Evolutionary conservation across 192 early-diverging fungal genomes (phyloP).

Genomic region (Backusella tarrabulga): DNA sequence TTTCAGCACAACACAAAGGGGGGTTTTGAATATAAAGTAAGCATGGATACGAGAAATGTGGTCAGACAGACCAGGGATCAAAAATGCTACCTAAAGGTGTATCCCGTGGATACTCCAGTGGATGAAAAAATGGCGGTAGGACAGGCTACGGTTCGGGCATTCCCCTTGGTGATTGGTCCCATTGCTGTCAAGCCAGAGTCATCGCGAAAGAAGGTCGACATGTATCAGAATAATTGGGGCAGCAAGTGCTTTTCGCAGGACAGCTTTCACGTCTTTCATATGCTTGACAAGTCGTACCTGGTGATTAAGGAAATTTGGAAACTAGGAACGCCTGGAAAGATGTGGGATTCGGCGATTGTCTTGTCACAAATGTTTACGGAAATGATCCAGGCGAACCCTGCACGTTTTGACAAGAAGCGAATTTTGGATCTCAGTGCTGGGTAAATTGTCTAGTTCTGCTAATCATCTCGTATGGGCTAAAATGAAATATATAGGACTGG

Average conservation of each 20-base stretch:
- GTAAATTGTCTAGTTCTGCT: constrained; percentile 2
- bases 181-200: background rate
- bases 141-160: background rate
- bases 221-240: background rate
- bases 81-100: background rate
- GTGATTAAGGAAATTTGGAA: constrained; percentile 34
- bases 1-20: background rate
- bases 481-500: constrained; percentile 9
- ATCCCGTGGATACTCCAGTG: background rate
- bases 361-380: constrained; percentile 32
- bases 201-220: background rate
- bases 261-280: constrained; percentile 12
- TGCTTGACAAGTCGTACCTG: constrained; percentile 3
- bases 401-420: constrained; percentile 25
- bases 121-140: background rate
- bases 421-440: constrained; percentile 48
- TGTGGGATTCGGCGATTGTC: constrained; percentile 50
- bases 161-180: constrained; percentile 13
- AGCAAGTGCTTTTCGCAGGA: background rate
- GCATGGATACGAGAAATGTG: background rate
- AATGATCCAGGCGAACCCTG: background rate
- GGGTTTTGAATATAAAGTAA: constrained; percentile 11
- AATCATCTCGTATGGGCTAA: background rate
- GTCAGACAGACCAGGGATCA: background rate
- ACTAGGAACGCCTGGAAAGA: constrained; percentile 40